Evolutionary conservation across 495 filamentous ascomycete species (phyloP).

Genomic region (Ascodesmis nigricans): DNA sequence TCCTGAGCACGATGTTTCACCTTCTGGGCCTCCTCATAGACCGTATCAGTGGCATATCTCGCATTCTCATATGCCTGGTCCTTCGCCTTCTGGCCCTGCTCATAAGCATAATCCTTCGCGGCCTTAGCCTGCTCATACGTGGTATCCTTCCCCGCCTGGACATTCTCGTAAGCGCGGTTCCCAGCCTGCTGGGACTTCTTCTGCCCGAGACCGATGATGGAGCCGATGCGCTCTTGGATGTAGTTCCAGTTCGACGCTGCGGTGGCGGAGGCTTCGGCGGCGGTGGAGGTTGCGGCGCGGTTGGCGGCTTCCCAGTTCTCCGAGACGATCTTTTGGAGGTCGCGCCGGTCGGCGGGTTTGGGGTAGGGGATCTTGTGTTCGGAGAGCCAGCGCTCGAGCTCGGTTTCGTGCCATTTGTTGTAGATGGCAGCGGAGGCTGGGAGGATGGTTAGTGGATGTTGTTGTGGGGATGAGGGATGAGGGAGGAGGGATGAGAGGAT

Average conservation of each 20-base stretch:
- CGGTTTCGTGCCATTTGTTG: slow-evolving; percentile 97
- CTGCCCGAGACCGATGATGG: slow-evolving; percentile 41
- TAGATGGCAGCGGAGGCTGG: too few species aligned
- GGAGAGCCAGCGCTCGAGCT: slow-evolving; percentile 90
- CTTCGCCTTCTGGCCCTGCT: slow-evolving; percentile 31
- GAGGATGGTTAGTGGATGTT: too few species aligned
- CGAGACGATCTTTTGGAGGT: slow-evolving; percentile 66
- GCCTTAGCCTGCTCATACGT: slow-evolving; percentile 13
- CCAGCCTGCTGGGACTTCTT: slow-evolving; percentile 33
- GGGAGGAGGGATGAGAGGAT: too few species aligned
- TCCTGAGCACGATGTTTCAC: too few species aligned
- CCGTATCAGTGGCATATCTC: slow-evolving; percentile 7
- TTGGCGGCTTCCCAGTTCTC: slow-evolving; percentile 66
- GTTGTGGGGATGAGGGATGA: too few species aligned
- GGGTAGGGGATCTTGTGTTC: slow-evolving; percentile 82
- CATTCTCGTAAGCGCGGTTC: slow-evolving; percentile 19
- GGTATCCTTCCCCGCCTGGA: slow-evolving; percentile 10
- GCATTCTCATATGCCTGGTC: slow-evolving; percentile 20
- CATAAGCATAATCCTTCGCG: slow-evolving; percentile 7
- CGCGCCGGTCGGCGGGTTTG: slow-evolving; percentile 60
- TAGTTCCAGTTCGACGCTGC: slow-evolving; percentile 36
- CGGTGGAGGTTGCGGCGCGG: slow-evolving; percentile 26
- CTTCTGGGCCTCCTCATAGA: slow-evolving; percentile 20
- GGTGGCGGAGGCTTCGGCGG: slow-evolving; percentile 39
- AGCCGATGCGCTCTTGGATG: slow-evolving; percentile 28